phyloP scores from a whole-genome alignment of 176 grass and related monocot genomes.

The Oropetium thomaeum region DNA sequence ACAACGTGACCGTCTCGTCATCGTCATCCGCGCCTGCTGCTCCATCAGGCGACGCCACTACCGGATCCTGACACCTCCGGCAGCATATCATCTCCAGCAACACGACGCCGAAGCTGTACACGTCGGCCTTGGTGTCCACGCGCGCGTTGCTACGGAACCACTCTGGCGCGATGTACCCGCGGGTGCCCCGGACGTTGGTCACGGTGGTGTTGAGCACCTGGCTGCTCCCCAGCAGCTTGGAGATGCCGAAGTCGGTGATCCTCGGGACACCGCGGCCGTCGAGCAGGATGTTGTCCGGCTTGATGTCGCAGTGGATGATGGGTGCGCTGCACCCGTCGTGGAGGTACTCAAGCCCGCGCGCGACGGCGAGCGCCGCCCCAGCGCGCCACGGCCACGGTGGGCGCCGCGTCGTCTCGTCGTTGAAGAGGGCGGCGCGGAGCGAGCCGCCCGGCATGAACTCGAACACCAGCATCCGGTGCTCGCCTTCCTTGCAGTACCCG shows the following conservation, averaged over 20 bases:
- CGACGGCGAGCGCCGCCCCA: neutral
- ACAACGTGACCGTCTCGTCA: neutral
- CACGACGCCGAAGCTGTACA: slow-evolving; percentile 85
- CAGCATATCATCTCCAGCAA: slow-evolving; percentile 35
- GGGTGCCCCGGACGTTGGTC: slow-evolving; percentile 19
- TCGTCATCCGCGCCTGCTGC: too few species aligned
- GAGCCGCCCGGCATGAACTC: slow-evolving; percentile 34
- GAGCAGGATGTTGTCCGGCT: slow-evolving; percentile 20
- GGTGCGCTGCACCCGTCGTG: neutral
- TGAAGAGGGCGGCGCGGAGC: neutral
- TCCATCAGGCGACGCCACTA: neutral
- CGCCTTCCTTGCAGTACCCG: slow-evolving; percentile 24
- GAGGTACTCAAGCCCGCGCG: slow-evolving; percentile 27
- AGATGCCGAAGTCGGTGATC: slow-evolving; percentile 22
- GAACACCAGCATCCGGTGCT: slow-evolving; percentile 33
- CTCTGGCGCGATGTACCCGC: slow-evolving; percentile 1
- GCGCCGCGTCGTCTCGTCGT: neutral
- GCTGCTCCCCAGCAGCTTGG: neutral
- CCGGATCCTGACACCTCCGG: neutral
- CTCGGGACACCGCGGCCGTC: neutral
- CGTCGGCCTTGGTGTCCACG: slow-evolving; percentile 37
- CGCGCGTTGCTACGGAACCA: slow-evolving; percentile 7
- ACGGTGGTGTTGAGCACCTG: slow-evolving; percentile 22
- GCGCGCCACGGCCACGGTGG: neutral
- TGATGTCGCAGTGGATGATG: slow-evolving; percentile 41